Percentiles rank a stretch among this genome's conserved stretches.
These are phyloP conservation scores for Entonaema liquescens DNA, from an alignment of 495 filamentous ascomycete species.

Conservation along the genomic window DNA sequence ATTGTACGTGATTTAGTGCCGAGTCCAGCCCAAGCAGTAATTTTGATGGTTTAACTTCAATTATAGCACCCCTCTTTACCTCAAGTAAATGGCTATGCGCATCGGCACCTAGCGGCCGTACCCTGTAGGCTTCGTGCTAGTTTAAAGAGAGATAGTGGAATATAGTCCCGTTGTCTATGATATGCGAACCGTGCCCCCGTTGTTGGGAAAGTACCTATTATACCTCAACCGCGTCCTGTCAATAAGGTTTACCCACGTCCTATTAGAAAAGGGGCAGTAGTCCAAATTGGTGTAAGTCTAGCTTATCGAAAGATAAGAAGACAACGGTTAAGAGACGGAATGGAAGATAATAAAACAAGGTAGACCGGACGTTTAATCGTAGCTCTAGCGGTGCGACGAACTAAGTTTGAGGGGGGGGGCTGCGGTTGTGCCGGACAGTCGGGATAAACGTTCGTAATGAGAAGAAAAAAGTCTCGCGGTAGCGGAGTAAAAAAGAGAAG, in stretches of 20 bases:
- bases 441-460: conserved; percentile 42
- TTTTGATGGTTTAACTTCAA: conserved; percentile 6
- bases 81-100: conserved; percentile 40
- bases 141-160: conserved; percentile 28
- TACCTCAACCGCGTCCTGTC: neutral
- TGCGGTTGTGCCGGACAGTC: conserved; percentile 50
- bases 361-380: conserved; percentile 16
- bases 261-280: conserved; percentile 47
- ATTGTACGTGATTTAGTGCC: conserved; percentile 25
- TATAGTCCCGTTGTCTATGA: conserved; percentile 18
- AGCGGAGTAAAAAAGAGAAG: conserved; percentile 34
- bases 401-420: conserved; percentile 34
- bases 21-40: conserved; percentile 47
- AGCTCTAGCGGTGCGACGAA: conserved; percentile 32
- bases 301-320: conserved; percentile 43
- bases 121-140: conserved; percentile 36
- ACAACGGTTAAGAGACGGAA: conserved; percentile 33
- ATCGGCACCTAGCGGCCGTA: neutral
- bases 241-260: conserved; percentile 33
- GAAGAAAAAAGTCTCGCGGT: conserved; percentile 43
- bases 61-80: conserved; percentile 35
- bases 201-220: conserved; percentile 6
- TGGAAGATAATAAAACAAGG: conserved; percentile 41
- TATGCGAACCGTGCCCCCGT: conserved; percentile 30
- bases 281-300: conserved; percentile 49